Evolutionary conservation across 805 yeast genomes (phyloP), one percentile per base, ranked within the genome.

Genomic region (Priceomyces haplophilus): DNA sequence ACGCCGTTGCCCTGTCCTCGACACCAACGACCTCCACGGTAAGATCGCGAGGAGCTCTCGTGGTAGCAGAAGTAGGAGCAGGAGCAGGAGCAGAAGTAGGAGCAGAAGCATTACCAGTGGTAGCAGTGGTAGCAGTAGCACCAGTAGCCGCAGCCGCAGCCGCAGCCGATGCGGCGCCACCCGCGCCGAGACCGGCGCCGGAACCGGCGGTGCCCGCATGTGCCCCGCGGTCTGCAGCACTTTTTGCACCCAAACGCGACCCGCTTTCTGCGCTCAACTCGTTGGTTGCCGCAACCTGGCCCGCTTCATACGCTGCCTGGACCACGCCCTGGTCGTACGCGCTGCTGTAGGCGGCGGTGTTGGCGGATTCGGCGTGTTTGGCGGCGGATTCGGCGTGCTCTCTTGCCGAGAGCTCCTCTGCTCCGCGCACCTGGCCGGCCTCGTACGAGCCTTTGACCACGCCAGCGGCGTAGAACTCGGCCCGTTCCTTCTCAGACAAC

Each of bases 1-100:
- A 58, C 3, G 70, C 69, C 18, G 49, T 45, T 16, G 51, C 50
- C 25, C 55, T 53, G 47, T 64, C 65, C 2, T 57, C 47, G 37
- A 60, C 61, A 25, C 70, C 72, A 47, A 65, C 53, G 12, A 65
- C 70, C 45, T 65, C 72, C 17, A 65, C 66, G 17, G 44, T 41
- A 5, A 41, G 31, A 17, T 41, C 37, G 15, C 20, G 27, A 24
- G 29, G 37, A 17, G 7, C n/a, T 3, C 15, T 10, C n/a, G n/a
- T n/a, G n/a, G n/a, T n/a, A 35, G 38, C 18, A 7, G 21, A 15
- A 13, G 15, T 15, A 12, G 13, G 15, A 15, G 39, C 39, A 15
- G 15, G 3, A 25, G 30, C 45, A 19, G 40, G 19, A 29, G 24
- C 40, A 11, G 18, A 32, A 10, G 43, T 24, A 17, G n/a, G 29